Evolutionary conservation across 2,329 filamentous ascomycete species (phyloP).

Genomic region (Bipolaris sorokiniana): DNA sequence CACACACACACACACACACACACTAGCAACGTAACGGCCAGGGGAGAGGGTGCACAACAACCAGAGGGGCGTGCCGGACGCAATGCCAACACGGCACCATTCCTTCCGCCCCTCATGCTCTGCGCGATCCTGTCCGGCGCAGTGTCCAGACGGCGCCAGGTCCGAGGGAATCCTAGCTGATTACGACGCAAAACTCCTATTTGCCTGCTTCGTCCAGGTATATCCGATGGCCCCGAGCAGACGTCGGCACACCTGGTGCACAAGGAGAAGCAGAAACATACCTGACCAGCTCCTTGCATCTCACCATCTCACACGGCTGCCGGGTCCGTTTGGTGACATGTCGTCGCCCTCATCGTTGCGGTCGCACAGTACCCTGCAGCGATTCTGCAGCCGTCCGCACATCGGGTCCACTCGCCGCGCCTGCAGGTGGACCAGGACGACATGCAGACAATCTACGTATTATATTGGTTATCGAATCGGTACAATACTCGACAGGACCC

Average conservation of each 20-base stretch:
- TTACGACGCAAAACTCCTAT: conserved; percentile 13
- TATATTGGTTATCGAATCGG: conserved; percentile 8
- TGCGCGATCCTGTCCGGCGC: background rate
- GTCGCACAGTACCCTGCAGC: conserved; percentile 13
- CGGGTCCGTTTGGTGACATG: background rate
- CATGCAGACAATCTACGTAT: conserved; percentile 4
- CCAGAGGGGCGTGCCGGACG: conserved; percentile 9
- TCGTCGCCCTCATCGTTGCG: background rate
- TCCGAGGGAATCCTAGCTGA: conserved; percentile 4
- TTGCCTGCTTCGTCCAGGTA: conserved; percentile 8
- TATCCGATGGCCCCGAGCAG: conserved; percentile 9
- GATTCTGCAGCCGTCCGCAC: conserved; percentile 13
- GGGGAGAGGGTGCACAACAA: conserved; percentile 11
- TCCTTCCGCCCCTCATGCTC: conserved; percentile 12
- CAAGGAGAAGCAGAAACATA: background rate
- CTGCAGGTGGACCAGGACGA: conserved; percentile 10
- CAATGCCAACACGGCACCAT: background rate
- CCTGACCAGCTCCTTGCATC: background rate
- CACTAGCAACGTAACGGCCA: conserved; percentile 6
- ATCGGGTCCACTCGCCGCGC: conserved; percentile 16
- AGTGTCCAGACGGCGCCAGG: conserved; percentile 1
- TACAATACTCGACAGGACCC: conserved; percentile 6
- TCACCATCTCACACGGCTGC: background rate
- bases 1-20: background rate
- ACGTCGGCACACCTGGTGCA: background rate